phyloP scores from a whole-genome alignment of 2,329 filamentous ascomycete genomes.

The Diaporthe caulivora region DNA sequence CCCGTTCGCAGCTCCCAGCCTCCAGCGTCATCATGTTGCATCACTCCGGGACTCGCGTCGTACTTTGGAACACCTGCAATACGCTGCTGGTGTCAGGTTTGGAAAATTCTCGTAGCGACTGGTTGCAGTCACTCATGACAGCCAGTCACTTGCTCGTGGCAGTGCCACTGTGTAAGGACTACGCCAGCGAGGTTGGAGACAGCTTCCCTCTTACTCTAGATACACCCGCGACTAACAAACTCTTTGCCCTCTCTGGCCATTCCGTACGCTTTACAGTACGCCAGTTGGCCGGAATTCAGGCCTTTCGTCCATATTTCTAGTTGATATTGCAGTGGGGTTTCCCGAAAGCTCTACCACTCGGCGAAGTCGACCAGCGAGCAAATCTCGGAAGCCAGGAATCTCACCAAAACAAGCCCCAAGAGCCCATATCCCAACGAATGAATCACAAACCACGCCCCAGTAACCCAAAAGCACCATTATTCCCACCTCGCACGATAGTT shows the following conservation, averaged over 20 bases:
- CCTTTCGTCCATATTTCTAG: neutral
- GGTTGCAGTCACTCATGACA: no score
- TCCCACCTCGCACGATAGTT: neutral
- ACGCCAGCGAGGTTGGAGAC: no score
- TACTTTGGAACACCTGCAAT: neutral
- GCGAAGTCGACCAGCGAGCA: neutral
- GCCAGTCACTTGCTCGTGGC: no score
- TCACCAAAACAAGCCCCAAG: neutral
- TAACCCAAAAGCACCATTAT: neutral
- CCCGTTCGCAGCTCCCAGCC: neutral
- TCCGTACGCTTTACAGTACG: neutral
- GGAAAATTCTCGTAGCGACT: no score
- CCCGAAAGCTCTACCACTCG: no score
- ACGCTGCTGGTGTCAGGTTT: no score
- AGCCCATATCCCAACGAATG: neutral
- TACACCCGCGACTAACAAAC: neutral
- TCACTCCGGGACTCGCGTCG: neutral
- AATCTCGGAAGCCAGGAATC: neutral
- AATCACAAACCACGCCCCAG: neutral
- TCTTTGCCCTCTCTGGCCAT: no score
- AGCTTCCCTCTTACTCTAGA: no score
- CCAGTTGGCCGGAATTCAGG: neutral
- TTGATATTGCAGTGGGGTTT: rapidly evolving
- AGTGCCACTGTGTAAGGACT: no score
- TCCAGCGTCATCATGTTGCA: neutral